Evolutionary conservation across 306 rosid genomes (phyloP).

Genomic region (Dryas drummondii): DNA sequence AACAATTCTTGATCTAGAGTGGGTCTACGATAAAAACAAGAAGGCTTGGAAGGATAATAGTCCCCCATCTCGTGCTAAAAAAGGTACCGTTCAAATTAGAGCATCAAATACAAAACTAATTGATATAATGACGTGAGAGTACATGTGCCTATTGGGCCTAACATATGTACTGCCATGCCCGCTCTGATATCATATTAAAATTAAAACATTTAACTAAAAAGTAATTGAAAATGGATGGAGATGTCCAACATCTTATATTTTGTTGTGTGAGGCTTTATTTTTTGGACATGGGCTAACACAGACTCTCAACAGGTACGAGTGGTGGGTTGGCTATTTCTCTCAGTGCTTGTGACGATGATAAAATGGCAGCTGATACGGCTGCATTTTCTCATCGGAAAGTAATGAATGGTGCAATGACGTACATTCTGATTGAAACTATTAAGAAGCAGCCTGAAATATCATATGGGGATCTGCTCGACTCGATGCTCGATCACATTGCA

Average conservation of each 20-base stretch:
- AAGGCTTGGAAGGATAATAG: constrained; percentile 48
- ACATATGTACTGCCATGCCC: too few relatives aligned
- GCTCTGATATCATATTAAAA: too few relatives aligned
- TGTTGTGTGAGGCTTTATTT: too few relatives aligned
- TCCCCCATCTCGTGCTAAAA: constrained; percentile 53
- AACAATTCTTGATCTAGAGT: constrained; percentile 67
- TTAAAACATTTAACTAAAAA: too few relatives aligned
- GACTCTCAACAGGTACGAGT: constrained; percentile 21
- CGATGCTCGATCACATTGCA: constrained; percentile 28
- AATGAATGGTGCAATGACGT: constrained; percentile 79
- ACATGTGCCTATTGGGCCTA: too few relatives aligned
- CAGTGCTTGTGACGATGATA: constrained; percentile 72
- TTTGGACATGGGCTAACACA: too few relatives aligned
- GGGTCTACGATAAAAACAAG: constrained; percentile 45
- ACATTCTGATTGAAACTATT: constrained; percentile 37
- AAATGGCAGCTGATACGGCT: constrained; percentile 63
- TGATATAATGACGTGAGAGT: too few relatives aligned
- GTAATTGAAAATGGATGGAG: too few relatives aligned
- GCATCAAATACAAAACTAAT: too few relatives aligned
- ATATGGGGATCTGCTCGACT: constrained; percentile 39
- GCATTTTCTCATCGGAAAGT: constrained; percentile 46
- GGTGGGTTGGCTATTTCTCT: constrained; percentile 71
- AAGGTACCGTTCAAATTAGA: constrained; percentile 3
- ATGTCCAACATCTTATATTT: too few relatives aligned
- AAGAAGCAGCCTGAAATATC: constrained; percentile 31